Conservation (phyloP, 2,329 filamentous ascomycete genomes). For the Amesomyces nigricolor region DNA sequence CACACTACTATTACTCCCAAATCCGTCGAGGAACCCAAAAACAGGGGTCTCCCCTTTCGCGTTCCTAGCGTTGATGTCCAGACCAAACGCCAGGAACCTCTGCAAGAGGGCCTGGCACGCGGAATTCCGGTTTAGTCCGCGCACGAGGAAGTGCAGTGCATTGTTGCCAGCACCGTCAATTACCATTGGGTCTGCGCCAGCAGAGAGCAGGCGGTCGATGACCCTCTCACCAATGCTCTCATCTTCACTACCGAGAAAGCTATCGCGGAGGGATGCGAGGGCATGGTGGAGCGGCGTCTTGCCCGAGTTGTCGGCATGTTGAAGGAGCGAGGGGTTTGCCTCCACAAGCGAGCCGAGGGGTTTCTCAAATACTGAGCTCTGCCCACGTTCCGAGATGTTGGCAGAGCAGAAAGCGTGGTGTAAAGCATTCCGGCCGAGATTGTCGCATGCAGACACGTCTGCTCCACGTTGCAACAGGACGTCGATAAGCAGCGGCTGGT, state of each 20-base stretch:
- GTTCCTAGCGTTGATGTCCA: conserved; percentile 14
- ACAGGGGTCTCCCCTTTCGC: conserved; percentile 14
- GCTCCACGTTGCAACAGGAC: conserved; percentile 25
- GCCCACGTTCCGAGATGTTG: too few species aligned
- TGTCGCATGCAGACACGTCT: conserved; percentile 23
- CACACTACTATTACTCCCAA: neutral
- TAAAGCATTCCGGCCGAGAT: conserved; percentile 18
- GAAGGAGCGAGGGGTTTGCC: neutral
- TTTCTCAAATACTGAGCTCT: too few species aligned
- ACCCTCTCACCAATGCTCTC: neutral
- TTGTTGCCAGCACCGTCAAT: conserved; percentile 22
- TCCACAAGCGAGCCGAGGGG: neutral
- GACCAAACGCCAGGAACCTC: neutral
- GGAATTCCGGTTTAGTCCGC: neutral
- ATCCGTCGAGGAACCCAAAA: conserved; percentile 1
- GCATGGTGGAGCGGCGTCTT: conserved; percentile 9
- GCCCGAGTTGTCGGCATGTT: conserved; percentile 1
- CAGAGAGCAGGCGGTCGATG: conserved; percentile 22
- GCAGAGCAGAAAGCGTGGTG: neutral
- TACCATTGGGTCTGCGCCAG: conserved; percentile 24
- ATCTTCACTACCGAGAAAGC: neutral
- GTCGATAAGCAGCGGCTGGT: conserved; percentile 15
- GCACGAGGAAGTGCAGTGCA: conserved; percentile 8
- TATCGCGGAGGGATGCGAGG: neutral
- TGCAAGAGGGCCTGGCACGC: neutral